Conservation (phyloP, 805 yeast species). For the Clavispora phyllophila region DNA sequence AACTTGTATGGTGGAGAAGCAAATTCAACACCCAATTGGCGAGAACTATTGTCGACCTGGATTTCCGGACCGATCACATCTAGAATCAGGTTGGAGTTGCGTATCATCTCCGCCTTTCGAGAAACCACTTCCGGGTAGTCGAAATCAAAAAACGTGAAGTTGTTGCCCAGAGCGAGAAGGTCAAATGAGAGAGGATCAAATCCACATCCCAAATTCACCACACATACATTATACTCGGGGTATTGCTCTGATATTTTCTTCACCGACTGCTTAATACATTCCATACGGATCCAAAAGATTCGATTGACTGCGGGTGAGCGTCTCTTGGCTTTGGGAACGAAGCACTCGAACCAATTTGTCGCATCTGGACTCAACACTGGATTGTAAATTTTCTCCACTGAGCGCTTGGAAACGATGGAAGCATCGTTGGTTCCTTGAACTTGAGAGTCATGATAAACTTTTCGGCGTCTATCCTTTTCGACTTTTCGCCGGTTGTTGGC, state of each 20-base stretch:
- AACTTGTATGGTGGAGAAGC: conserved; percentile 39
- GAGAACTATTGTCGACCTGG: conserved; percentile 7
- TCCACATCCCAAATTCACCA: conserved; percentile 78
- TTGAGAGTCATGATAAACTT: conserved; percentile 54
- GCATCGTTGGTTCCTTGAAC: conserved; percentile 85
- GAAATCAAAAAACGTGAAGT: conserved; percentile 55
- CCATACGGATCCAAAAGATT: conserved; percentile 80
- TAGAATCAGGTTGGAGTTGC: conserved; percentile 41
- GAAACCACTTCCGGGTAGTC: conserved; percentile 69
- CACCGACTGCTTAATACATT: conserved; percentile 54
- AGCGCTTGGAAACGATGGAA: conserved; percentile 76
- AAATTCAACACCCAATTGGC: conserved; percentile 13
- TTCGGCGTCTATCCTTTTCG: conserved; percentile 43
- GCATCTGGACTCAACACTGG: conserved; percentile 27
- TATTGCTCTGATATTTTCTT: conserved; percentile 37
- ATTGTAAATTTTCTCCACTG: conserved; percentile 63
- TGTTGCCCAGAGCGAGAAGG: conserved; percentile 22
- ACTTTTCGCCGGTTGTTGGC: conserved; percentile 19
- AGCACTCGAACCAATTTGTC: conserved; percentile 54
- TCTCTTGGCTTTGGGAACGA: conserved; percentile 61
- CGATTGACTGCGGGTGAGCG: conserved; percentile 78
- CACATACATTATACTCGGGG: conserved; percentile 23
- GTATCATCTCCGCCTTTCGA: conserved; percentile 51
- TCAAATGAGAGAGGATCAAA: conserved; percentile 45
- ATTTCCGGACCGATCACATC: conserved; percentile 36